phyloP scores from a whole-genome alignment of 495 filamentous ascomycete species.

The Neurospora sp. region DNA sequence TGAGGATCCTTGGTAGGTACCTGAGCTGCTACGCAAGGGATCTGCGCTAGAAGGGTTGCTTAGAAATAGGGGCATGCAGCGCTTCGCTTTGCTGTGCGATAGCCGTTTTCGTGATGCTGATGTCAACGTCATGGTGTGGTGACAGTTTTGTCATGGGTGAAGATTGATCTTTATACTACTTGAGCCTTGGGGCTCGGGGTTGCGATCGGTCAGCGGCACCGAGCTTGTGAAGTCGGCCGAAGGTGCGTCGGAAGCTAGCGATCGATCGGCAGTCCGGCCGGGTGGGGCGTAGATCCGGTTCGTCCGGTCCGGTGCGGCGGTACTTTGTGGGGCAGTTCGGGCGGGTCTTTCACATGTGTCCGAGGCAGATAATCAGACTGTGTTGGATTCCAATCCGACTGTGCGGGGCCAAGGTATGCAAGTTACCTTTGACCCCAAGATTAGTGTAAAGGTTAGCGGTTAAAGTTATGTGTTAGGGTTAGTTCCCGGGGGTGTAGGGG shows the following conservation, averaged over 20 bases:
- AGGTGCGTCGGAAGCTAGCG: not conserved
- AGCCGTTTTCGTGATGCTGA: not conserved
- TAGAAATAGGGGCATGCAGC: not conserved
- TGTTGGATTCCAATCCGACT: too few species aligned
- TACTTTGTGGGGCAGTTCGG: not conserved
- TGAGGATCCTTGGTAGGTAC: not conserved
- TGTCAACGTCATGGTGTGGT: not conserved
- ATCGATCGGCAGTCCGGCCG: not conserved
- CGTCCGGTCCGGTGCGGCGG: not conserved
- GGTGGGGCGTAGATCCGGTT: not conserved
- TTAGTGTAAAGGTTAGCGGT: too few species aligned
- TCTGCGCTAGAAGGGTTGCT: not conserved
- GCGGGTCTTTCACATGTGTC: not conserved
- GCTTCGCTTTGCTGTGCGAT: not conserved
- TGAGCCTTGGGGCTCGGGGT: not conserved
- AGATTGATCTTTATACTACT: not conserved
- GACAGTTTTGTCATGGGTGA: not conserved
- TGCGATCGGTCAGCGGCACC: not conserved
- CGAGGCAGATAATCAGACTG: too few species aligned
- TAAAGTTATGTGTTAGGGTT: too few species aligned
- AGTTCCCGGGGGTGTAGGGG: too few species aligned
- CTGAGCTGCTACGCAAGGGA: not conserved
- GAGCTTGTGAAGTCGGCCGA: not conserved
- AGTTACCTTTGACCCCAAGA: too few species aligned
- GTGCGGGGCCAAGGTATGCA: too few species aligned